Evolutionary conservation across 2,329 filamentous ascomycete species (phyloP).

Genomic region (Biscogniauxia sp.): DNA sequence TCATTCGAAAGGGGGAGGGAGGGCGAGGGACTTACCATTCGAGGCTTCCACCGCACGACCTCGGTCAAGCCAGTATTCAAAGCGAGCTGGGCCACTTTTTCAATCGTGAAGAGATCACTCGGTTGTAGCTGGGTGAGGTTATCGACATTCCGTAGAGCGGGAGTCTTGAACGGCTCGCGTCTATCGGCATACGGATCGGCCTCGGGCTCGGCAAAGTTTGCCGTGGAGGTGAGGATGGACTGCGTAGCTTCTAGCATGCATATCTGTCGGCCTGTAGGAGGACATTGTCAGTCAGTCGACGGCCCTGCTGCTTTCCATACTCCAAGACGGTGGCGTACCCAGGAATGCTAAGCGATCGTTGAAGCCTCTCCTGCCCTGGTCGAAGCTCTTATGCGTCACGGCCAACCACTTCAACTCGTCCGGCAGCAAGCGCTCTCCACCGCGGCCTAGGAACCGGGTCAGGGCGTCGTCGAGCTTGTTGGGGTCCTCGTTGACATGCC

Average conservation of each 20-base stretch:
- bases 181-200: slow-evolving; percentile 46
- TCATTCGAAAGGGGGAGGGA: too few species aligned
- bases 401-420: slow-evolving; percentile 97
- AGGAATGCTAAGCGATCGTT: slow-evolving; percentile 91
- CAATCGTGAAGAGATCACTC: slow-evolving; percentile 59
- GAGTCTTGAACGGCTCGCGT: slow-evolving; percentile 66
- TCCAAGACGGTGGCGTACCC: slow-evolving; percentile 50
- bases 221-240: slow-evolving; percentile 56
- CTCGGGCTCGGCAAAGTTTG: slow-evolving; percentile 23
- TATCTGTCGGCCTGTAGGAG: slow-evolving; percentile 29
- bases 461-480: slow-evolving; percentile 75
- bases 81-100: slow-evolving; percentile 67
- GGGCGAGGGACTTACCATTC: slow-evolving; percentile 56
- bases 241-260: slow-evolving; percentile 45
- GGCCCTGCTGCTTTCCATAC: not conserved
- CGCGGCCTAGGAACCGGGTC: slow-evolving; percentile 68
- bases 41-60: slow-evolving; percentile 87
- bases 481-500: slow-evolving; percentile 73
- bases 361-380: slow-evolving; percentile 89
- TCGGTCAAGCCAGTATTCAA: slow-evolving; percentile 66
- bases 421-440: slow-evolving; percentile 70
- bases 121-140: slow-evolving; percentile 66
- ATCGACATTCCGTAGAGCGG: slow-evolving; percentile 68
- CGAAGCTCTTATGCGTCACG: slow-evolving; percentile 97
- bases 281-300: slow-evolving; percentile 7